Conservation (phyloP, 306 rosid species). For the Neltuma alba region DNA sequence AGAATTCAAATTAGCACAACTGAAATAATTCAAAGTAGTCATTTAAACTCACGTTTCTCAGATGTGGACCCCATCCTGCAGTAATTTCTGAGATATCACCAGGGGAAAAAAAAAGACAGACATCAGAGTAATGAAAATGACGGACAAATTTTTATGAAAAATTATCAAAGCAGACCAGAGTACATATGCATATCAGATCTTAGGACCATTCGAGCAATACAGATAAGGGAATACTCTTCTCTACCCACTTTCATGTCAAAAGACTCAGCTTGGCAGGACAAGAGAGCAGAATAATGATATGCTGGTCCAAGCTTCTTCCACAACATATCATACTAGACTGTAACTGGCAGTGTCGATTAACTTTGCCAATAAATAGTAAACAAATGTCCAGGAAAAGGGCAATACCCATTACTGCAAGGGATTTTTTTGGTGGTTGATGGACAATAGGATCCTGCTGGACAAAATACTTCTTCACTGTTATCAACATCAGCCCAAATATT, state of each 20-base stretch:
- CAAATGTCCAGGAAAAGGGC: conserved; percentile 34
- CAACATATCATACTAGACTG: background rate
- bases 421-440: conserved; percentile 65
- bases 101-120: conserved; percentile 19
- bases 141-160: background rate
- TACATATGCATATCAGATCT: conserved; percentile 6
- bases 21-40: conserved; percentile 21
- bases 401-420: conserved; percentile 84
- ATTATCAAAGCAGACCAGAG: conserved; percentile 6
- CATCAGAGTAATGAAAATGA: conserved; percentile 31
- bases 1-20: background rate
- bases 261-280: background rate
- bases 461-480: conserved; percentile 71
- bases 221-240: background rate
- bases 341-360: background rate
- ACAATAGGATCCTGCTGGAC: conserved; percentile 91
- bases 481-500: conserved; percentile 85
- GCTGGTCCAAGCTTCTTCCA: background rate
- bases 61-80: conserved; percentile 91
- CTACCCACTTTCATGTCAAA: background rate
- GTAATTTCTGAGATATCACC: conserved; percentile 68
- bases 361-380: conserved; percentile 1
- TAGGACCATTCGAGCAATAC: background rate
- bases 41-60: conserved; percentile 63
- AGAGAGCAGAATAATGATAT: background rate